Base-by-base conservation (phyloP, 192 early-diverging fungal genomes). In the Rhizoclosmatium globosum region DNA sequence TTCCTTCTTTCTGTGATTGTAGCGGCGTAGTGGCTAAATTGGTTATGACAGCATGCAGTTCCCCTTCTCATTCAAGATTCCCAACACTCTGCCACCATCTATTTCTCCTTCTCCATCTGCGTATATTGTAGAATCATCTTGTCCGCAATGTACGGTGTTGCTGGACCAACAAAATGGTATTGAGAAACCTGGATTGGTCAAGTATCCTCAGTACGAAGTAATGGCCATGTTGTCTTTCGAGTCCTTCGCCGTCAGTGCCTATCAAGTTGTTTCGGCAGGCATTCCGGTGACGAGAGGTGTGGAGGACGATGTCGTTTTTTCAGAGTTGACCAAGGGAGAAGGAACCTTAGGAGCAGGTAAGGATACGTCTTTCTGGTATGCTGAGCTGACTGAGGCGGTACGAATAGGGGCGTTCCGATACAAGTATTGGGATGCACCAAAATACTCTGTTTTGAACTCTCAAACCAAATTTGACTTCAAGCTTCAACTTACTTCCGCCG, bases 151-250 rank as follows among this genome's bases (percentile, higher is more conserved):
- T 56, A 44, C 59, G 13, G 61, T 41, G 4, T 59, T 21, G 19
- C 43, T 74, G 72, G 39, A 72, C 2, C 45, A 59, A n/a, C 46
- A n/a, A 17, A 17, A 9, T 4, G 42, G 62, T 56, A 62, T 13
- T 15, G 15, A 6, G 11, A 68, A 21, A 41, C 42, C 72, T 2
- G 72, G 72, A 38, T 56, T 74, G 39, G 59, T 74, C 23, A n/a
- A 38, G 21, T 62, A 23, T 45, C 72, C 72, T 2, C 72, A 74
- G 44, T 74, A 74, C 59, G 72, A 74, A 64, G 59, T 74, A 41
- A 74, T 74, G 72, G 72, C 72, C n/a, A 74, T 74, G 72, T 19
- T 74, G 11, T 74, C 72, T n/a, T 74, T 74, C 38, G 72, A 74
- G 46, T 62, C 58, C 57, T 74, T 74, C 46, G 72, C 72, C 6